A percentile compares a stretch with the other conserved stretches of the same genome.
Evolutionary conservation across 768 basidiomycete species (phyloP).

Genomic region (Macrolepiota dolichaula): DNA sequence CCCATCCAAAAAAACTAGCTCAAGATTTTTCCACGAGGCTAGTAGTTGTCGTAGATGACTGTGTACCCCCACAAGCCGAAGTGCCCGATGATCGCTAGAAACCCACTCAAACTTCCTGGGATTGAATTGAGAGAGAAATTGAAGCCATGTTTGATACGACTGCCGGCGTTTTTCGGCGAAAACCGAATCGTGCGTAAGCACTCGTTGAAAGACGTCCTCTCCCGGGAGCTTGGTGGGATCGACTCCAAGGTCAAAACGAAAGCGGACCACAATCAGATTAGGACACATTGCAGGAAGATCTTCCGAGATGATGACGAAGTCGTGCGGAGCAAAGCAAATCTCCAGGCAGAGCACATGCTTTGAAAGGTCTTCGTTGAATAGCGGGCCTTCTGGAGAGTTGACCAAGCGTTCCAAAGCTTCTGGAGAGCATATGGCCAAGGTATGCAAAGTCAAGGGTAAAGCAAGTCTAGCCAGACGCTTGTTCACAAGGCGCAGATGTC

Average conservation of each 20-base stretch:
- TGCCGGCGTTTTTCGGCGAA: constrained; percentile 2
- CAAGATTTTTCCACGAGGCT: constrained; percentile 12
- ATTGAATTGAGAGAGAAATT: constrained; percentile 15
- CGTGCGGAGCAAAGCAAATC: constrained; percentile 11
- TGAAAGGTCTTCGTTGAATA: constrained; percentile 12
- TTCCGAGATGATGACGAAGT: constrained; percentile 9
- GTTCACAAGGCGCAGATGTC: constrained; percentile 15
- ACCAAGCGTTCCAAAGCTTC: constrained; percentile 10
- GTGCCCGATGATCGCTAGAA: constrained; percentile 1
- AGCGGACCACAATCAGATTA: constrained; percentile 17
- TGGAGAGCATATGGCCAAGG: constrained; percentile 14
- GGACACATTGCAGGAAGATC: not conserved
- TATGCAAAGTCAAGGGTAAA: constrained; percentile 14
- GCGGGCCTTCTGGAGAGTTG: constrained; percentile 14
- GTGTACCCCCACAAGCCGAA: constrained; percentile 13
- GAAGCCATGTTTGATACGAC: constrained; percentile 11
- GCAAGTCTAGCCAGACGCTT: constrained; percentile 16
- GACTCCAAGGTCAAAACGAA: constrained; percentile 13
- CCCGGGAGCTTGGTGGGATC: not conserved
- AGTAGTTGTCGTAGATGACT: constrained; percentile 12
- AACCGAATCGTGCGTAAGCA: constrained; percentile 13
- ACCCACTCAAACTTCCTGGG: constrained; percentile 19
- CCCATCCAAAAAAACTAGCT: constrained; percentile 15
- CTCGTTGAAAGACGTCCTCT: constrained; percentile 1
- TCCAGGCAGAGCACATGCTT: constrained; percentile 17